Percentiles rank a stretch among this genome's conserved stretches.
phyloP scores from a whole-genome alignment of 2,329 filamentous ascomycete genomes.

The Grosmannia clavigera region DNA sequence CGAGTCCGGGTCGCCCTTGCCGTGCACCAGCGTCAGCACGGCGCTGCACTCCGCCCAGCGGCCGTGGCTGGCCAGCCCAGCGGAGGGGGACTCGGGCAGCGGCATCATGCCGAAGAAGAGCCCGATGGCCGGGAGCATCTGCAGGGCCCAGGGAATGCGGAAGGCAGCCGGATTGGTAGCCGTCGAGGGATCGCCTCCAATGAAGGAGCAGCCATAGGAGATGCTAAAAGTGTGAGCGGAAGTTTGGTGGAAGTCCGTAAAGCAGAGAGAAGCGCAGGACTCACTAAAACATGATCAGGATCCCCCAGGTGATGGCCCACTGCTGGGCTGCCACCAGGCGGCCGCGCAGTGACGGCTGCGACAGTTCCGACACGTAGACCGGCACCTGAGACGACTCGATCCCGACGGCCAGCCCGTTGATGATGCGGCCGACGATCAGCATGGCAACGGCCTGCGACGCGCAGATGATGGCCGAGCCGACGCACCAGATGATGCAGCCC shows the following conservation, averaged over 20 bases:
- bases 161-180: slow-evolving; percentile 30
- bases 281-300: slow-evolving; percentile 30
- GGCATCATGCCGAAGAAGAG: slow-evolving; percentile 29
- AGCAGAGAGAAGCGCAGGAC: neutral
- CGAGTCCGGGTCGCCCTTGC: slow-evolving; percentile 49
- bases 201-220: slow-evolving; percentile 32
- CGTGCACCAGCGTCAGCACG: slow-evolving; percentile 46
- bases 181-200: slow-evolving; percentile 13
- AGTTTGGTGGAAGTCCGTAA: no score
- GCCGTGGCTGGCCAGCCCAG: slow-evolving; percentile 37
- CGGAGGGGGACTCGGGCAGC: slow-evolving; percentile 36
- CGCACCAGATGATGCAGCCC: slow-evolving; percentile 38
- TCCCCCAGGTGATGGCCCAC: slow-evolving; percentile 21
- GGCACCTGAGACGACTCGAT: slow-evolving; percentile 62
- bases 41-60: slow-evolving; percentile 31
- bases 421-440: slow-evolving; percentile 56
- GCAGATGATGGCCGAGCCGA: slow-evolving; percentile 33
- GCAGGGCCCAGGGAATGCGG: slow-evolving; percentile 35
- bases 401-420: slow-evolving; percentile 60
- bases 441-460: slow-evolving; percentile 35
- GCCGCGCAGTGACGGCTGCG: slow-evolving; percentile 32
- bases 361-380: slow-evolving; percentile 57
- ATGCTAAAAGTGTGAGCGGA: slow-evolving; percentile 13
- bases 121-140: slow-evolving; percentile 30
- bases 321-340: slow-evolving; percentile 32